Evolutionary conservation across 148 eudicot species (phyloP).

Genomic region (Vaccinium macrocarpon): DNA sequence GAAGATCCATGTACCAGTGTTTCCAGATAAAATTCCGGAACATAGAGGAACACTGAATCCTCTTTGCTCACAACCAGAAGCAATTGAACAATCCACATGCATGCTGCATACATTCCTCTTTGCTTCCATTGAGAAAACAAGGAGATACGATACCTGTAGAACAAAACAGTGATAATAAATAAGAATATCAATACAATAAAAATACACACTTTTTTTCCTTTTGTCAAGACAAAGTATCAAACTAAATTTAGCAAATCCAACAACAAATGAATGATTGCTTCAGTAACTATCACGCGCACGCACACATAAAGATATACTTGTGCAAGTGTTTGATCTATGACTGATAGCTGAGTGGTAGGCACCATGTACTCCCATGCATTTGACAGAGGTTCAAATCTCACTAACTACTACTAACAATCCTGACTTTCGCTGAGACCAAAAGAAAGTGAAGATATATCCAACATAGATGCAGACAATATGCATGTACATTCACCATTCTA

Average conservation of each 20-base stretch:
- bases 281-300: neutral
- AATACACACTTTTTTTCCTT: neutral
- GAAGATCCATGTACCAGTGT: slow-evolving; percentile 53
- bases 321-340: too few species aligned
- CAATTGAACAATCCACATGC: slow-evolving; percentile 87
- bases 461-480: neutral
- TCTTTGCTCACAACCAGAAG: slow-evolving; percentile 87
- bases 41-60: slow-evolving; percentile 62
- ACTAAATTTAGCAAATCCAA: neutral
- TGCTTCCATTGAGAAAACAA: slow-evolving; percentile 89
- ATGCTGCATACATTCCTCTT: slow-evolving; percentile 91
- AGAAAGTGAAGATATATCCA: neutral
- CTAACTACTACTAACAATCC: too few species aligned
- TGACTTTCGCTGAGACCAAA: too few species aligned
- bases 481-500: neutral
- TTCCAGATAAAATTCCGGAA: slow-evolving; percentile 92
- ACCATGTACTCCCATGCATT: too few species aligned
- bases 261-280: neutral
- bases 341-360: too few species aligned
- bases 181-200: neutral
- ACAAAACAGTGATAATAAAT: neutral
- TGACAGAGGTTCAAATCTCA: too few species aligned
- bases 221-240: neutral
- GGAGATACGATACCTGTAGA: slow-evolving; percentile 77
- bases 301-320: neutral